Conservation (phyloP, 176 grass and related monocot genomes). For the Canna indica region DNA sequence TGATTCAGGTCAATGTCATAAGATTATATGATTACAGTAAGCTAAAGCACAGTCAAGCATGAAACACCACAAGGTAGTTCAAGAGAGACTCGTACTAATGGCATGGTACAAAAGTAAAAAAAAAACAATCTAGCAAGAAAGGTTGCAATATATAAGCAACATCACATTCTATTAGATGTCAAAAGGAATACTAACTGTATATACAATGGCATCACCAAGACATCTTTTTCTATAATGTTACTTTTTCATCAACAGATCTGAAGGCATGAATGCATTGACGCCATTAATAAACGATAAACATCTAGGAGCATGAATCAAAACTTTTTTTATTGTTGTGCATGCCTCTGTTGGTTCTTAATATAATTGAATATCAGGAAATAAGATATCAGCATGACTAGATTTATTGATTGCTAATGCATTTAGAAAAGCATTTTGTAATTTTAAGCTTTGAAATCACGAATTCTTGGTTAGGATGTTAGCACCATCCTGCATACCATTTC, state of each 20-base stretch:
- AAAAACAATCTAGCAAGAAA: not conserved
- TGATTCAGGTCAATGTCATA: too few species aligned
- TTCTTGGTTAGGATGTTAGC: not conserved
- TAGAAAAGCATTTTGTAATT: not conserved
- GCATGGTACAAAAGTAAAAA: not conserved
- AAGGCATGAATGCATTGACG: too few species aligned
- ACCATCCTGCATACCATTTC: not conserved
- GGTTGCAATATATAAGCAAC: not conserved
- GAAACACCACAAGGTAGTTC: not conserved
- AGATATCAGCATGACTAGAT: too few species aligned
- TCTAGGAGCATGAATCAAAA: too few species aligned
- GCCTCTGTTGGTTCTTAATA: too few species aligned
- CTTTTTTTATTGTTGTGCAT: too few species aligned
- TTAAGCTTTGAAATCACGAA: not conserved
- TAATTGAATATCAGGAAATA: too few species aligned
- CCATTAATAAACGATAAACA: too few species aligned
- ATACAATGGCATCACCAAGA: too few species aligned
- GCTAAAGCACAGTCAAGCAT: not conserved
- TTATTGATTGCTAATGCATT: too few species aligned
- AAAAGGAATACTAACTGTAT: not conserved
- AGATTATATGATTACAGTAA: not conserved
- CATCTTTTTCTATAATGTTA: too few species aligned
- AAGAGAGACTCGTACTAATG: not conserved
- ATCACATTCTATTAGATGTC: not conserved
- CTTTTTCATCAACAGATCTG: too few species aligned